These are phyloP conservation scores for Colletotrichum chrysophilum DNA, from an alignment of 2,329 filamentous ascomycete genomes.

Conservation along the genomic window DNA sequence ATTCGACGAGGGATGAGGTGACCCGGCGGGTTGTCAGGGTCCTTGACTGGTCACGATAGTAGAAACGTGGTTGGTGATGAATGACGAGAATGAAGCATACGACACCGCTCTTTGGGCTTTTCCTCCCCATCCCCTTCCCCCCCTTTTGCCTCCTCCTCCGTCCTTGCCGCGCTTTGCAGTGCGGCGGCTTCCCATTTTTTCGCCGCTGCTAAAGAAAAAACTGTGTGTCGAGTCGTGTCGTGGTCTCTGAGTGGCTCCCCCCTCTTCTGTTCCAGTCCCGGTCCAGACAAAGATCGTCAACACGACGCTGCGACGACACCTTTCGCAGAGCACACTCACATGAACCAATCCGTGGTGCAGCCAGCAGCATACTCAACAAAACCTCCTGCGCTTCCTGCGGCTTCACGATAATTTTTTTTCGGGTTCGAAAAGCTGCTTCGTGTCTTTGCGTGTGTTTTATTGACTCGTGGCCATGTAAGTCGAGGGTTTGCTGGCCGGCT, in stretches of 20 bases:
- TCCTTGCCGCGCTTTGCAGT: neutral
- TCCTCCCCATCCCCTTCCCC: neutral
- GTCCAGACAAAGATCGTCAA: neutral
- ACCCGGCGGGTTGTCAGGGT: neutral
- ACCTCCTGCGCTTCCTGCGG: constrained; percentile 7
- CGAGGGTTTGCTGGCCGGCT: neutral
- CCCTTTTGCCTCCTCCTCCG: neutral
- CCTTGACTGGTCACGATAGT: neutral
- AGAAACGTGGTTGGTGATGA: neutral
- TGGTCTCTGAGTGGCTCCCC: neutral
- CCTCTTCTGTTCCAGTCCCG: neutral
- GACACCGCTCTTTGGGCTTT: constrained; percentile 1
- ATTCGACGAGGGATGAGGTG: neutral
- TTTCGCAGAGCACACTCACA: neutral
- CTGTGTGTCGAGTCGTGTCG: neutral
- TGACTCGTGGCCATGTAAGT: constrained; percentile 2
- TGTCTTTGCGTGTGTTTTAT: neutral
- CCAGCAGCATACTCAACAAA: neutral
- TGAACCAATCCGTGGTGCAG: neutral
- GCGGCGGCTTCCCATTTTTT: neutral
- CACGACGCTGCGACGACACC: neutral
- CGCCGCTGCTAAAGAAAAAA: neutral
- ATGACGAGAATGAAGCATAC: constrained; percentile 5
- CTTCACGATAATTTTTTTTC: neutral
- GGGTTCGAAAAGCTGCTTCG: neutral